Base-by-base conservation (phyloP, 371 early-diverging fungal genomes). In the Capillidium rhysosporum region DNA sequence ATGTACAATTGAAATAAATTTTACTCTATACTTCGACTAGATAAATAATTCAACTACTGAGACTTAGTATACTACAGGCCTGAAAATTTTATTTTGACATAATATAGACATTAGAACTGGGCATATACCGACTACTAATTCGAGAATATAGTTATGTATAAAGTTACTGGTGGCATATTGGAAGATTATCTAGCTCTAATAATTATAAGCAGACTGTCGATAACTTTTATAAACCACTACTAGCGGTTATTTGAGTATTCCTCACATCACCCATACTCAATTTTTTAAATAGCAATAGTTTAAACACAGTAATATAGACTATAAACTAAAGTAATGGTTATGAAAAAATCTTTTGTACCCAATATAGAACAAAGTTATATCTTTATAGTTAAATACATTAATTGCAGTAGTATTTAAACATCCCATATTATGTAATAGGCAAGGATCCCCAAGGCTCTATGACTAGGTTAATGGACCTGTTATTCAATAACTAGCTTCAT, bases 361-460 rank as follows among this genome's bases (percentile, higher is more conserved):
- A 14, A 52, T 52, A 8, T 39, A 52, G 40, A 18, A 16, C 14
- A 38, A 52, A 20, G 34, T 52, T 39, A 38, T 52, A 16, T 38
- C 52, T 38, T 12, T 52, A 16, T 52, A 38, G 52, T 23, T 52
- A 24, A 38, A 12, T n/a, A 38, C 52, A 16, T 34, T 52, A n/a
- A 12, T 40, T 38, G 40, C 52, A 9, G 12, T 52, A 20, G 10
- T 52, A 12, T 52, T 52, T 23, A 16, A 10, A 4, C 21, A 39
- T 7, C 18, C 34, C 14, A 25, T 24, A 9, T 52, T 52, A 10
- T 12, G 12, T 38, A 25, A 4, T 40, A 20, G 18, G 34, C 4
- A 40, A 38, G 10, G 10, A 12, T 16, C 14, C 38, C 18, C 8
- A 12, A 16, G 52, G 34, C 25, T 52, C 34, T 26, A 30, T 38